Conservation (phyloP, 345 rosid species). For the Moricandia moricandioides region DNA sequence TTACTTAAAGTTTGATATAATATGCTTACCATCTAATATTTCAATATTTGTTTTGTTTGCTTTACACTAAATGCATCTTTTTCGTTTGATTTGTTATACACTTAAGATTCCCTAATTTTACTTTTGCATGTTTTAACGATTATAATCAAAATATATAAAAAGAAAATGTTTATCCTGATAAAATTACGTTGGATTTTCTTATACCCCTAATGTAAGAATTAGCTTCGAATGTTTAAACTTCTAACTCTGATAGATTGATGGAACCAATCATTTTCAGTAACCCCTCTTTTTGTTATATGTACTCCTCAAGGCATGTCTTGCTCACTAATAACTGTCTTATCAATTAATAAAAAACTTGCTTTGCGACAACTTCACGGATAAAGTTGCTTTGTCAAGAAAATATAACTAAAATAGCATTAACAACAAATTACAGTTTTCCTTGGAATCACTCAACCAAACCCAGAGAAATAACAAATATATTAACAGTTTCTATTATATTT, state of each 20-base stretch:
- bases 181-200: too few species aligned
- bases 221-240: too few species aligned
- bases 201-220: too few species aligned
- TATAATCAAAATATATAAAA: too few species aligned
- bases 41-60: neutral
- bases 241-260: neutral
- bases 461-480: neutral
- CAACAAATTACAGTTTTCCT: neutral
- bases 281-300: conserved; percentile 15
- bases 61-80: neutral
- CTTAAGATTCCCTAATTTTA: too few species aligned
- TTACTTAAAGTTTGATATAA: neutral
- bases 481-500: neutral
- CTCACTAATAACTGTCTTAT: conserved; percentile 17
- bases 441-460: conserved; percentile 8
- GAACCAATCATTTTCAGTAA: conserved; percentile 18
- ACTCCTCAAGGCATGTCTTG: conserved; percentile 31
- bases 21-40: neutral
- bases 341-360: conserved; percentile 11
- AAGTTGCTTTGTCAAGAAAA: conserved; percentile 7
- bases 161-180: too few species aligned
- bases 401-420: neutral
- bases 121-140: too few species aligned
- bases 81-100: too few species aligned
- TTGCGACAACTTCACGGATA: conserved; percentile 30